Conservation (phyloP, 352 stramenopile genomes). For the Globisporangium spiculum region DNA sequence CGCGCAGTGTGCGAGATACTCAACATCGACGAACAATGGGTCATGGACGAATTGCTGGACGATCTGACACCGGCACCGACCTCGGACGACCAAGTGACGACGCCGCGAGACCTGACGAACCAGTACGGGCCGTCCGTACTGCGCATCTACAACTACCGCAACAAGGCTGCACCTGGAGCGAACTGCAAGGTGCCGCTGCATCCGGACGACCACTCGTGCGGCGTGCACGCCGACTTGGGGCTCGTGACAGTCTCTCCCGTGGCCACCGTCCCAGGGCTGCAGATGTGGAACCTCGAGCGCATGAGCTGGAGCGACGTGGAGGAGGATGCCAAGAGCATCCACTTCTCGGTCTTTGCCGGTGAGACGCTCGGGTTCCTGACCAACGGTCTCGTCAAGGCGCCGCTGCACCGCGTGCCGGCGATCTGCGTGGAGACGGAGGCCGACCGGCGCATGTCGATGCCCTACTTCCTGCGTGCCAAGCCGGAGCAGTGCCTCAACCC, state of each 20-base stretch:
- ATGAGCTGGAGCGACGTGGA: slow-evolving; percentile 83
- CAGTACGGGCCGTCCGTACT: slow-evolving; percentile 80
- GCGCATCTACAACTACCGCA: slow-evolving; percentile 84
- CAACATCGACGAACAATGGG: slow-evolving; percentile 59
- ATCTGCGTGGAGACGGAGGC: slow-evolving; percentile 57
- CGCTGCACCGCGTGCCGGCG: slow-evolving; percentile 73
- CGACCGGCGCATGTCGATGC: slow-evolving; percentile 83
- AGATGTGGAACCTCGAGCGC: slow-evolving; percentile 87
- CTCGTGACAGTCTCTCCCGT: slow-evolving; percentile 77
- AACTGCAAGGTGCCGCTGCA: slow-evolving; percentile 25
- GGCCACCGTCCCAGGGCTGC: slow-evolving; percentile 66
- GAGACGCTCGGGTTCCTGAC: slow-evolving; percentile 76
- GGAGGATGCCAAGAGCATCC: slow-evolving; percentile 42
- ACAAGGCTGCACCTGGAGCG: slow-evolving; percentile 35
- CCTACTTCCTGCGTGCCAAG: slow-evolving; percentile 68
- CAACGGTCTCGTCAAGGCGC: slow-evolving; percentile 66
- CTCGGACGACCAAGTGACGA: slow-evolving; percentile 23
- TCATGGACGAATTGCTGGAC: slow-evolving; percentile 71
- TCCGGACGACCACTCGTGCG: slow-evolving; percentile 67
- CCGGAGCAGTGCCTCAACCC: slow-evolving; percentile 65
- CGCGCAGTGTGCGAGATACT: slow-evolving; percentile 65
- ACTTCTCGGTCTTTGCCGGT: slow-evolving; percentile 82
- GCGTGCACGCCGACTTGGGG: slow-evolving; percentile 73
- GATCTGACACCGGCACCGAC: slow-evolving; percentile 34
- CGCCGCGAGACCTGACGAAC: slow-evolving; percentile 38